Conservation (phyloP, 83 land plant genomes). For the Larix sibirica region DNA sequence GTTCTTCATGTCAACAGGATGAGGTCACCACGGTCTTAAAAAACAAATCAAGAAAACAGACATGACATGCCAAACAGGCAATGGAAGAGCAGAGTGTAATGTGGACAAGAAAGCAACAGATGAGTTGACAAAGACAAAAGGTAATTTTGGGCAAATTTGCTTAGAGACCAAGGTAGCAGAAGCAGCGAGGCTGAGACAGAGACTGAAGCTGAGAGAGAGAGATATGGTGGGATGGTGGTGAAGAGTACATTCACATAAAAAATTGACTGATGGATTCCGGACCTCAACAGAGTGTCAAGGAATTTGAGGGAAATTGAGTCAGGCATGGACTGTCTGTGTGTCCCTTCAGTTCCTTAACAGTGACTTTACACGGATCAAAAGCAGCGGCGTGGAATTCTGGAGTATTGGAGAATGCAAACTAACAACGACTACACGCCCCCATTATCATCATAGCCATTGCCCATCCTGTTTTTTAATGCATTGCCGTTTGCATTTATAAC, state of each 20-base stretch:
- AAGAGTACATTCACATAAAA: slow-evolving; percentile 8
- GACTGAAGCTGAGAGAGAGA: no score
- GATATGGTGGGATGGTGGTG: no score
- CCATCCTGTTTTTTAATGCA: neutral
- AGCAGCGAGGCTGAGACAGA: no score
- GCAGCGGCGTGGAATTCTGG: slow-evolving; percentile 15
- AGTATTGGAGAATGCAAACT: slow-evolving; percentile 8
- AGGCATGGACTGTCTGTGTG: neutral
- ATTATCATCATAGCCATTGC: neutral
- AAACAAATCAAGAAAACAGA: neutral
- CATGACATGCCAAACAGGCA: neutral
- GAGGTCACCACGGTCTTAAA: neutral
- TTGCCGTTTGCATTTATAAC: neutral
- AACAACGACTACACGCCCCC: slow-evolving; percentile 10
- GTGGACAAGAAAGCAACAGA: neutral
- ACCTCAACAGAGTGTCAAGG: neutral
- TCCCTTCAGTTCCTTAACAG: neutral
- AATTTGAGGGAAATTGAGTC: neutral
- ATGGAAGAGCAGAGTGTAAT: neutral
- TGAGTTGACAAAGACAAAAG: slow-evolving; percentile 7
- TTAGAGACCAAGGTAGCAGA: neutral
- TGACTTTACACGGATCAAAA: neutral
- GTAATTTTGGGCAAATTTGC: neutral
- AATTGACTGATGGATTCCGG: slow-evolving; percentile 8
- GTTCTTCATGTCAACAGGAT: neutral